These are phyloP conservation scores for Paratinospora sagittata DNA, from an alignment of 164 flowering plant species.

Conservation along the genomic window DNA sequence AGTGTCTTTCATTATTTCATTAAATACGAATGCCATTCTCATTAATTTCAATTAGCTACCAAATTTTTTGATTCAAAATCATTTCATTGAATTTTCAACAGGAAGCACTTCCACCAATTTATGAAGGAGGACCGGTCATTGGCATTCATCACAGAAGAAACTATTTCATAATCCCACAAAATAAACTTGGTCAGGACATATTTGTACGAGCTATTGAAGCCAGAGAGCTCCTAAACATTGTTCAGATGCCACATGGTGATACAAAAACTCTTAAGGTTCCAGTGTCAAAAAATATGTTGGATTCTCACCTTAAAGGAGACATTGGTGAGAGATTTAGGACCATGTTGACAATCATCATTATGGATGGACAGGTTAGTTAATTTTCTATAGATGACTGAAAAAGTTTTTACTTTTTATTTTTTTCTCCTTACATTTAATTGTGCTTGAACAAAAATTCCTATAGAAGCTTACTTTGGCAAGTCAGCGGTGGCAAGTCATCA, in stretches of 20 bases:
- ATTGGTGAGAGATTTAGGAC: conserved; percentile 28
- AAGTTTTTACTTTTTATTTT: not conserved
- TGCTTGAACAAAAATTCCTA: not conserved
- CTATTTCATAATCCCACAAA: conserved; percentile 70
- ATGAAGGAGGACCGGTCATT: conserved; percentile 41
- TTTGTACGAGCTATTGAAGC: conserved; percentile 60
- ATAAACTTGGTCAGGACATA: conserved; percentile 90
- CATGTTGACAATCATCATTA: conserved; percentile 63
- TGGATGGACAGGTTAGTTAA: conserved; percentile 66
- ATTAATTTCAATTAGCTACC: not conserved
- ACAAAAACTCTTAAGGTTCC: conserved; percentile 77
- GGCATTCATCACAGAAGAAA: conserved; percentile 55
- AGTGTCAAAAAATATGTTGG: conserved; percentile 72
- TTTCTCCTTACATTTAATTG: not conserved
- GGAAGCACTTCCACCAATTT: conserved; percentile 41
- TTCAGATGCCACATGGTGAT: conserved; percentile 83
- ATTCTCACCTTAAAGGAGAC: conserved; percentile 62
- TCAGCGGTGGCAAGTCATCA: too few relatives aligned
- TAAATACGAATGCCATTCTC: not conserved
- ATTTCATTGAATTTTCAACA: conserved; percentile 22
- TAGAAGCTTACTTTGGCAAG: not conserved
- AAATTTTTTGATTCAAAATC: not conserved
- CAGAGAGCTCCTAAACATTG: conserved; percentile 42
- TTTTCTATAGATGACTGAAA: not conserved
- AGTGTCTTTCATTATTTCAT: not conserved